Evolutionary conservation across 768 basidiomycete species (phyloP), one percentile per base, ranked within the genome.

Genomic region (Aureoboletus auriporus): DNA sequence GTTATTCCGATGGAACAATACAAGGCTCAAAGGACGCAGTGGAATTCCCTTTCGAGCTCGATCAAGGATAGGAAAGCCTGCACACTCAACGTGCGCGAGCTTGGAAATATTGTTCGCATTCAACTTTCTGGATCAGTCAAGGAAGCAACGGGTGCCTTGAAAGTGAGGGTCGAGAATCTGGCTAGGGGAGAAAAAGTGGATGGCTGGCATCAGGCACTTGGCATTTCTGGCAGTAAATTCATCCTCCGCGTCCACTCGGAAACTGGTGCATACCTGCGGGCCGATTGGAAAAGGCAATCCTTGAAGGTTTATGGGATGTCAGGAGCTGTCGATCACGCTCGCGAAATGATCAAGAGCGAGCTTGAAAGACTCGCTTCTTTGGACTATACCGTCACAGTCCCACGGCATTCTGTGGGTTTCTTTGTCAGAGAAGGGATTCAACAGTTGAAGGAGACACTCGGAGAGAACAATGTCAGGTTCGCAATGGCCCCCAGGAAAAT

Each of bases 161-260:
- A 83, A 64, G 81, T 83, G 11, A 67, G 81, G 44, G 76, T 80
- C 0, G 83, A 84, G 59, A 74, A 68, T 44, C 58, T 84, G 34
- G 75, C 72, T 3, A 69, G 68, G 20, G 82, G 82, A 6, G 74
- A 77, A 35, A 75, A 64, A 31, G 64, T 83, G 3, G 63, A 64
- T 4, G 70, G 70, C 30, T 83, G 80, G 81, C 80, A 82, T 60
- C 63, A 69, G 30, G 69, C 70, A 0, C 70, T 82, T 49, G 57
- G 53, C 2, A 40, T 30, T 52, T 28, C 31, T 6, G 54, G 17
- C 8, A 69, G 59, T 42, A 28, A 53, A 1, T 77, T 79, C 43
- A 56, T 76, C 39, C 53, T 54, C 27, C 64, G 59, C 0, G 56
- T 79, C 14, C 53, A 61, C 23, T 42, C 48, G 8, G 61, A 64